These are phyloP conservation scores for Ballota nigra DNA, from an alignment of 257 asterid genomes.

Conservation along the genomic window DNA sequence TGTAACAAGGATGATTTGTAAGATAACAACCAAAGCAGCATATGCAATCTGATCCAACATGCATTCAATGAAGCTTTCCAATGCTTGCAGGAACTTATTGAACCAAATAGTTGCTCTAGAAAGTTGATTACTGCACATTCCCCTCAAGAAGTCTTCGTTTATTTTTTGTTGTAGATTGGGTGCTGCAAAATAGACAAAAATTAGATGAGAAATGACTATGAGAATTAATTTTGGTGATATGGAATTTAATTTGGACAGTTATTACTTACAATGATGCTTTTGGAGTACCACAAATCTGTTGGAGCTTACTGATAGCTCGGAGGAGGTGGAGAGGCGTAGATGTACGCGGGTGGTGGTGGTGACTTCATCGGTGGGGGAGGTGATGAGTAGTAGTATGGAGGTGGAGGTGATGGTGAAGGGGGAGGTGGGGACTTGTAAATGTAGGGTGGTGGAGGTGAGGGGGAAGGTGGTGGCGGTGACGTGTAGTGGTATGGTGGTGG, in stretches of 20 bases:
- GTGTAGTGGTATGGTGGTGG: conserved; percentile 31
- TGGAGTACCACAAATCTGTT: neutral
- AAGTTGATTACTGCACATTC: conserved; percentile 1
- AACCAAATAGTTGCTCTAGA: conserved; percentile 12
- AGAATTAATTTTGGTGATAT: neutral
- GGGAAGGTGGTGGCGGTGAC: conserved; percentile 32
- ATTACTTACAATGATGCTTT: conserved; percentile 38
- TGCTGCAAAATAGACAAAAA: conserved; percentile 30
- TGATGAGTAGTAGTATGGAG: conserved; percentile 35
- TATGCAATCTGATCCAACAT: conserved; percentile 32
- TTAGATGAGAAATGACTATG: neutral
- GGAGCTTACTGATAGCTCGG: conserved; percentile 35
- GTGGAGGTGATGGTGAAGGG: conserved; percentile 26
- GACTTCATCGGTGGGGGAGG: conserved; percentile 57
- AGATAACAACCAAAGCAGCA: conserved; percentile 20
- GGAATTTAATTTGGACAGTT: neutral
- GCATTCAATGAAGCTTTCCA: conserved; percentile 17
- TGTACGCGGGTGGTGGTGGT: conserved; percentile 44
- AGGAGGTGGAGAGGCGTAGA: conserved; percentile 52
- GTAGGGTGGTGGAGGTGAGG: conserved; percentile 30
- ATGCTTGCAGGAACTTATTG: conserved; percentile 39
- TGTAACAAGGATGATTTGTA: conserved; percentile 23
- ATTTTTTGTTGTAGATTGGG: conserved; percentile 19
- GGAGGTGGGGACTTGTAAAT: conserved; percentile 31
- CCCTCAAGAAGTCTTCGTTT: conserved; percentile 28